These are phyloP conservation scores for Kwoniella bestiolae DNA, from an alignment of 768 basidiomycete species.

Conservation along the genomic window DNA sequence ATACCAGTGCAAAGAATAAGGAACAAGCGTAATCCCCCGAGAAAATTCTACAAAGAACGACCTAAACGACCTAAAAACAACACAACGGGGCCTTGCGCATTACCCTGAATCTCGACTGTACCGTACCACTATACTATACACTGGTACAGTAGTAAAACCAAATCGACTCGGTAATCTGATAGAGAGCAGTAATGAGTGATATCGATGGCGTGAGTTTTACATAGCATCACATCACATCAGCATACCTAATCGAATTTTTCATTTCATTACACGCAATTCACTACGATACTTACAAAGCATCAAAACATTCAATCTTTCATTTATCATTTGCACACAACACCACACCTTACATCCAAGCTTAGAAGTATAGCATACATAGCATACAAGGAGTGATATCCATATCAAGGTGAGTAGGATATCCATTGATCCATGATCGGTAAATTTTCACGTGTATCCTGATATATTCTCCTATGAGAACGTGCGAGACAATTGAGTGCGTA, in stretches of 20 bases:
- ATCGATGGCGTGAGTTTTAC: slow-evolving; percentile 12
- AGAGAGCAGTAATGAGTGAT: too few species aligned
- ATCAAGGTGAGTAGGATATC: neutral
- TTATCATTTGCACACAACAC: neutral
- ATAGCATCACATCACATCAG: neutral
- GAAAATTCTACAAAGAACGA: neutral
- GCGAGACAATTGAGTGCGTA: slow-evolving; percentile 4
- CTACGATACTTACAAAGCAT: neutral
- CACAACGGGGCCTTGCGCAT: neutral
- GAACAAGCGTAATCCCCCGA: neutral
- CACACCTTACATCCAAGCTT: neutral
- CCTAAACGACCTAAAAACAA: neutral
- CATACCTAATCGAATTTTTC: neutral
- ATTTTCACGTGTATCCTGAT: neutral
- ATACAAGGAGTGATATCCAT: too few species aligned
- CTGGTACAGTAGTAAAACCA: too few species aligned
- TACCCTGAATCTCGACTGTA: neutral
- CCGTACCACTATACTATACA: neutral
- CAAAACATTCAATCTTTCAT: too few species aligned
- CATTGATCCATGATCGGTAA: neutral
- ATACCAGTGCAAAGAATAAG: neutral
- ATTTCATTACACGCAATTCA: too few species aligned
- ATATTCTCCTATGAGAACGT: slow-evolving; percentile 14
- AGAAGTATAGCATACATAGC: neutral
- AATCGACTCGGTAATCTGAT: too few species aligned